Percentiles rank a stretch among this genome's conserved stretches.
Conservation (phyloP, 352 stramenopile species). For the Phytophthora colocasiae region DNA sequence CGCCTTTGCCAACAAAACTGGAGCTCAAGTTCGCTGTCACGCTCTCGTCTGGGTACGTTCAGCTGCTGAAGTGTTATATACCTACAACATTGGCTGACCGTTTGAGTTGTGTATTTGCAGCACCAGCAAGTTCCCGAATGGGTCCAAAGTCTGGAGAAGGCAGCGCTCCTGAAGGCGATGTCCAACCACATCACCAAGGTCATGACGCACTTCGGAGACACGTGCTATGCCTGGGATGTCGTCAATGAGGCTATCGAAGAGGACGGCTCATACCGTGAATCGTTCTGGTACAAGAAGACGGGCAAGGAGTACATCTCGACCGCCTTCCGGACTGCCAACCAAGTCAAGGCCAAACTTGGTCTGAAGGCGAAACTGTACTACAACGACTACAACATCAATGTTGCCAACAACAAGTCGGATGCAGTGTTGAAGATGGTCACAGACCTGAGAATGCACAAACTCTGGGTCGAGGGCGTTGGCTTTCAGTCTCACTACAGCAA, state of each 20-base stretch:
- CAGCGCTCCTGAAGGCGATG: slow-evolving; percentile 37
- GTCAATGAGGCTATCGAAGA: slow-evolving; percentile 38
- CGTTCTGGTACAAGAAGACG: slow-evolving; percentile 48
- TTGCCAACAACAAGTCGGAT: slow-evolving; percentile 42
- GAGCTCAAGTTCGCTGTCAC: slow-evolving; percentile 38
- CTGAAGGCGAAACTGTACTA: slow-evolving; percentile 32
- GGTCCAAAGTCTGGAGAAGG: slow-evolving; percentile 40
- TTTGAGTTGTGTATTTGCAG: slow-evolving; percentile 10
- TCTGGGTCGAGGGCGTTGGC: slow-evolving; percentile 39
- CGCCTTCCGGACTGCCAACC: slow-evolving; percentile 39
- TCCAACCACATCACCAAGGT: slow-evolving; percentile 43
- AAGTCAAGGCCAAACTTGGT: slow-evolving; percentile 35
- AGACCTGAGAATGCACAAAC: slow-evolving; percentile 18
- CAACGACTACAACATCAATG: slow-evolving; percentile 39
- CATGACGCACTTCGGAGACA: slow-evolving; percentile 45
- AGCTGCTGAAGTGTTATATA: neutral
- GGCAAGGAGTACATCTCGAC: slow-evolving; percentile 41
- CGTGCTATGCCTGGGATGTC: slow-evolving; percentile 36
- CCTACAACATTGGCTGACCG: neutral
- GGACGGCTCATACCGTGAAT: slow-evolving; percentile 40
- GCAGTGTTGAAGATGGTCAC: slow-evolving; percentile 33
- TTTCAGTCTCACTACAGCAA: slow-evolving; percentile 43
- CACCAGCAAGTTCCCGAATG: slow-evolving; percentile 43
- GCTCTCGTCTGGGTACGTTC: slow-evolving; percentile 40
- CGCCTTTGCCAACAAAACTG: slow-evolving; percentile 33